Base-by-base conservation (phyloP, 164 flowering plant species). In the Chimonanthus praecox region DNA sequence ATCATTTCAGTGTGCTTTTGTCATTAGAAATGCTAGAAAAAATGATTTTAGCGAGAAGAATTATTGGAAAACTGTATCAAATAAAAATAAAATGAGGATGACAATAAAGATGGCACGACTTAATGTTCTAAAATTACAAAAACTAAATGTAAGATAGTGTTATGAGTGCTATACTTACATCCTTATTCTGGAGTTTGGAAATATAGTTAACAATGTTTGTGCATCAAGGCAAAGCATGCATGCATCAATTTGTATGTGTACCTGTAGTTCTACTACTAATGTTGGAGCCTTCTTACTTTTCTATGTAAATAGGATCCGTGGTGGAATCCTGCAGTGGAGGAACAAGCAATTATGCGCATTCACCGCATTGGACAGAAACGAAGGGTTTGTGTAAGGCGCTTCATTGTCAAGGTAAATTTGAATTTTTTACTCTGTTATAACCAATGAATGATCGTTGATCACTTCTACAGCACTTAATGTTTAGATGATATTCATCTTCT, bases 251-350 rank as follows among this genome's bases (percentile, higher is more conserved):
- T 47, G 58, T 7, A 49, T 18, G 16, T 18, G 50, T 10, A 15
- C n/a, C 47, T 64, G 4, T 49, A 4, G 13, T n/a, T 63, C 8
- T 33, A 9, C 18, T 18, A 51, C 61, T 74, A 67, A 16, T 48
- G 44, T 46, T 61, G 46, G 7, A 51, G 7, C 48, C 46, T 71
- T 46, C 44, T 49, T 70, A 20, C 21, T 63, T 67, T 68, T 16
- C 21, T 68, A 9, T 46, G 15, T 62, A 64, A 13, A 48, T 49
- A 92, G 97, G 95, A 92, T 84, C 97, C 97, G 47, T 92, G 97
- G 95, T 92, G 97, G 97, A 92, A 92, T 78, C 97, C 97, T n/a
- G 95, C 95, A 3, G 95, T 89, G 3, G 95, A 92, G 80, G 97
- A 92, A 81, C 97, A 89, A 80, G 97, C 95, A 44, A 84, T 92